Evolutionary conservation across 768 basidiomycete genomes (phyloP), one percentile per base, ranked within the genome.

Genomic region (Trametes cingulata): DNA sequence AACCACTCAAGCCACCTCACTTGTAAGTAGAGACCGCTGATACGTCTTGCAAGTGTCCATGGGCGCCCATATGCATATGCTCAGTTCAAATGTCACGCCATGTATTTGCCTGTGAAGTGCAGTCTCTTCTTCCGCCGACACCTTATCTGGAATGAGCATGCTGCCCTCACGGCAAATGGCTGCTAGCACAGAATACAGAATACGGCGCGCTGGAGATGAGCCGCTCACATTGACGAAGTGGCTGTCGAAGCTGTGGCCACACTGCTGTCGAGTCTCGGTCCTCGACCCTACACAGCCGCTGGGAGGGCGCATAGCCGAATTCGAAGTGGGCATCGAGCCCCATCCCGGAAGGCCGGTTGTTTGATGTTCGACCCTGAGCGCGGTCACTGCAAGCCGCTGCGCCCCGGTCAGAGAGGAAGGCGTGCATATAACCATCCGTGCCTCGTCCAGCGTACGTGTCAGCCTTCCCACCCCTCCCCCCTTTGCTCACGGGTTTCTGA

Each of bases 331-430:
- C 53, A 45, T 45, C 33, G 27, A 42, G 43, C 47, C 47, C 39
- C 39, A 33, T 49, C 37, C 43, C 45, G 54, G 35, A 3, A 40
- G 15, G 10, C 47, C 55, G 56, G 27, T n/a, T 9, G 17, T 14
- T 8, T 57, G 47, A 57, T 55, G 46, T 15, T 20, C 35, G 7
- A 17, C 24, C 13, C 20, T 39, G 56, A 47, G 47, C 56, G 56
- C 56, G 56, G 56, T 41, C 47, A 41, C 17, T 12, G 27, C 25
- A 49, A 39, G 47, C 56, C 56, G 56, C 47, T 39, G 19, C 51
- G 37, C 39, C 24, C 47, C 25, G 40, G 15, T 6, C 14, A 9
- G n/a, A 9, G 37, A 13, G 6, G 22, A 1, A 15, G n/a, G 20
- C 36, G 36, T 37, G 37, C 56, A 49, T 57, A 57, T 49, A 57